Evolutionary conservation across 768 basidiomycete species (phyloP), one percentile per base, ranked within the genome.

Genomic region (Trametes meyenii): DNA sequence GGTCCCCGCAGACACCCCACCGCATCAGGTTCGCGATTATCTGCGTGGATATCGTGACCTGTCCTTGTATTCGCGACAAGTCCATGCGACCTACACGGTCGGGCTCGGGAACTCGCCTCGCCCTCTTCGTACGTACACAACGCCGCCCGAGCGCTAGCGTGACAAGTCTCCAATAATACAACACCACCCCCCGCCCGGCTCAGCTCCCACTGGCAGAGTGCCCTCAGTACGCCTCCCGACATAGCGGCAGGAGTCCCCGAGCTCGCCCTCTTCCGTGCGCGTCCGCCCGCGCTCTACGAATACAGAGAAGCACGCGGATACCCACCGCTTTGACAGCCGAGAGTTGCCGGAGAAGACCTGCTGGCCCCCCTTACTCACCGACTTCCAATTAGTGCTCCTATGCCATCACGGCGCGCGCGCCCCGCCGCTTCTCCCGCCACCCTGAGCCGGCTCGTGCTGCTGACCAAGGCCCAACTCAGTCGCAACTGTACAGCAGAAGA

Each of bases 251-350:
- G n/a, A n/a, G n/a, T n/a, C 17, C 50, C 50, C 33, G 16, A n/a
- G 50, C 33, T 7, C 17, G 3, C 33, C 48, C 19, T 14, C 36
- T 17, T 46, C 5, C 35, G 45, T 39, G 19, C 44, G 36, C 21
- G 10, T 49, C 46, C 35, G 38, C 36, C 51, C 51, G 58, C 44
- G 52, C 29, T 5, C 44, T 38, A 11, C 46, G 40, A 50, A 54
- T 29, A 49, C 59, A 43, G n/a, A 61, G 60, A 61, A 61, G 60
- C 50, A 44, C 55, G 55, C 55, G 48, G 40, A 39, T 36, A 35
- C 29, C 35, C 46, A 55, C 46, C 39, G 51, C 38, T 40, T 29
- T 50, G 48, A 45, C 61, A 62, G 55, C 61, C 61, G 61, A 62
- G 33, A 36, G 42, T 57, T 62, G 49, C 61, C 61, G 61, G 61